Base-by-base conservation (phyloP, 2,329 filamentous ascomycete species). In the Colletotrichum chrysophilum region DNA sequence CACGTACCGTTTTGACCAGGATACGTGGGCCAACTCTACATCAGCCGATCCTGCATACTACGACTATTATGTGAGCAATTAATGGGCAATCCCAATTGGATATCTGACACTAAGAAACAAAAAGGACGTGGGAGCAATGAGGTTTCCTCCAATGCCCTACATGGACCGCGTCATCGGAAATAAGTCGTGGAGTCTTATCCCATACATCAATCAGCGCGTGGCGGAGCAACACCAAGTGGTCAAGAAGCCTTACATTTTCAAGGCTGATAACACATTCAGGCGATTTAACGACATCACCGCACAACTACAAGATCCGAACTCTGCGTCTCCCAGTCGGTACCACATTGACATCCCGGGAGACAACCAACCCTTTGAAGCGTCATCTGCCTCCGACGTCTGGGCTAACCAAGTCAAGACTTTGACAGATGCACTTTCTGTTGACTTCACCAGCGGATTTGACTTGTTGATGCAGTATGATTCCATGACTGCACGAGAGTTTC, bases 61-160 rank as follows among this genome's bases (percentile, higher is more conserved):
- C 65, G 80, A 84, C 70, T 85, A 85, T 74, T 85, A 84, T 71
- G 78, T 80, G 36, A 70, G 75, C 36, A 3, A 12, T 9, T 12
- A 12, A 26, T 34, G 0, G 4, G 10, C 14, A 62, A n/a, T 3
- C 10, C 2, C 18, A n/a, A 1, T n/a, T 10, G 18, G 32, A 36
- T 32, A 30, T 1, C 32, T 30, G 32, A 28, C 26, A 55, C 28
- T 52, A 3, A 3, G 77, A 82, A 26, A 38, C 28, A 36, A 1
- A 3, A 77, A 84, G 68, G 85, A 86, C 70, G 81, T 86, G 8
- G 85, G 85, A 4, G 86, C 85, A 0, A 87, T 87, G 86, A 75
- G 85, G 5, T 86, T 84, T 52, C 85, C 85, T 0, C 78, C 84
- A 7, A 85, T 81, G 75, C 30, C 72, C 3, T 79, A 81, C 66